Base-by-base conservation (phyloP, 805 yeast species). In the Candida lessepsii region DNA sequence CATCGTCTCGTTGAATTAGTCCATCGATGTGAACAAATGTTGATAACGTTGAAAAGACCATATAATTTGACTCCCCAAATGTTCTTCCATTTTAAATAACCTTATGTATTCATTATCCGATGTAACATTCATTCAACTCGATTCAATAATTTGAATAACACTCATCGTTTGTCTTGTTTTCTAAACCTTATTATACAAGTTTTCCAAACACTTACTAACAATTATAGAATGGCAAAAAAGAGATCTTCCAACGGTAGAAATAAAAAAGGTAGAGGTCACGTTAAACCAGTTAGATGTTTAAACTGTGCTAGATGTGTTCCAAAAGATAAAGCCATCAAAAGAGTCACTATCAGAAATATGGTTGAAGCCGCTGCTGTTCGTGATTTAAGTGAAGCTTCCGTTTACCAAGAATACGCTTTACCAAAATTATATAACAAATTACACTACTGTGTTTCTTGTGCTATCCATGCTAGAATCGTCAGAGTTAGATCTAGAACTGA, bases 171-270 rank as follows among this genome's bases (percentile, higher is more conserved):
- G n/a, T n/a, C n/a, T n/a, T n/a, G n/a, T n/a, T n/a, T n/a, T n/a
- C n/a, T n/a, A n/a, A n/a, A n/a, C n/a, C n/a, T n/a, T n/a, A n/a
- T n/a, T n/a, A n/a, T n/a, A n/a, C n/a, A n/a, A n/a, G n/a, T n/a
- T n/a, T n/a, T 15, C 19, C 14, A 9, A 17, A 24, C 14, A 24
- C 7, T 29, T 57, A 58, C 61, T 60, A 60, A 57, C 63, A 29
- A n/a, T 45, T 19, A 42, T 25, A 49, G 59, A 57, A 93, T 93
- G 99, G 98, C 99, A 78, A 93, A 93, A 88, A 93, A 93, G 98
- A 91, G 99, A 90, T 89, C 98, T 76, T 89, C 97, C 93, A 89
- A 90, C 97, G 99, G 99, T 84, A 91, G 99, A 83, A 93, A 93
- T 95, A 93, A 93, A 95, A 90, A 89, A 81, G 98, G 98, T 74